Evolutionary conservation across 2,329 filamentous ascomycete genomes (phyloP), one percentile per base, ranked within the genome.

Genomic region (Rhynchosporium agropyri): DNA sequence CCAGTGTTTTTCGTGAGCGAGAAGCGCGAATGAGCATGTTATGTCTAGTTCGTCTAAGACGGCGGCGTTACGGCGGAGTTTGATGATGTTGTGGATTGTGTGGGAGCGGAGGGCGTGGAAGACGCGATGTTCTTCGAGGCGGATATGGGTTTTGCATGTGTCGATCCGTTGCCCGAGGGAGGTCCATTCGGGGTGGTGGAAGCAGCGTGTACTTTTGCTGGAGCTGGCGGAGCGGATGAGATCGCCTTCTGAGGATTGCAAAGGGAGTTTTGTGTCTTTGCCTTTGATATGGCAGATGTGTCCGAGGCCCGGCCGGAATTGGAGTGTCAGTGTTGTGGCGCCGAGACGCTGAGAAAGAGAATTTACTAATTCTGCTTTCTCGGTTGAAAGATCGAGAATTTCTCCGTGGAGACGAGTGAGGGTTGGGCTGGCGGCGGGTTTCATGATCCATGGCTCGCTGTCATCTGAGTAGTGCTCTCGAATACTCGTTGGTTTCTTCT

Each of bases 21-120:
- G 81, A 4, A 81, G 82, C 2, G 95, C 92, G 72, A 96, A 96
- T 0, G 92, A 92, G 61, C 91, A 91, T 2, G 90, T 85, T 43
- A 99, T 89, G 76, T 99, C 95, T 8, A 99, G 84, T 76, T 97
- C 93, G 74, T 98, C 94, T 26, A 99, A 84, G 0, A 97, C 89
- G n/a, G 86, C 83, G 10, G 94, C 93, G 75, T 97, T 98, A 62
- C 90, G 89, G 5, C 95, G 88, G 13, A 99, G 84, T 71, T 89
- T 91, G 66, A 97, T 86, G 3, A 99, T 83, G 70, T 93, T 94
- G 53, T 84, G 78, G 3, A 98, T 87, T 0, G 97, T 92, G 57
- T 85, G 81, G 65, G 87, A 84, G 36, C 94, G 89, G 8, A 99
- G 81, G 4, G 82, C 78, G 62, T 85, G 81, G 69, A 98, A 92